Base-by-base conservation (phyloP, 2,329 filamentous ascomycete genomes). In the Exophiala sp. region DNA sequence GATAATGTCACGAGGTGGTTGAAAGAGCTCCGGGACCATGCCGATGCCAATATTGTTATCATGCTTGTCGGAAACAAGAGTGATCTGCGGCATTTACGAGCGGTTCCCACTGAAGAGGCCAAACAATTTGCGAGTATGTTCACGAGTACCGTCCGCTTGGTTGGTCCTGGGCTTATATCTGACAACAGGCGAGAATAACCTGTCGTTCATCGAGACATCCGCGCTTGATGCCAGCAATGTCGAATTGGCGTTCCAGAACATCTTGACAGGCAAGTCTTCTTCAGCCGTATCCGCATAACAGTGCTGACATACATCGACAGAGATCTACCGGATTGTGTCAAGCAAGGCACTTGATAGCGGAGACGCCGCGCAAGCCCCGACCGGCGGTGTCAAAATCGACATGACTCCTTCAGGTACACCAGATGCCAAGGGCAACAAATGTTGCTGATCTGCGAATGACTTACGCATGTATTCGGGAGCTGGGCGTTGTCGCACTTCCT, bases 51-150 rank as follows among this genome's bases (percentile, higher is more conserved):
- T 76, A 96, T 97, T 65, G 90, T 98, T 65, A 98, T 98, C 70
- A 98, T 98, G 93, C 78, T 98, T 65, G 93, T 97, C 49, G 93
- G 93, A 71, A 98, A 98, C 83, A 98, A 98, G 86, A 97, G 90
- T 72, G 93, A 98, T 95, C 86, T 97, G 85, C 87, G 90, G 73
- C 93, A 98, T 74, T 79, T 98, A 66, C 82, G 93, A 69, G 93
- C 93, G 60, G 93, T 98, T 61, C 89, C 93, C 44, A 98, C 93
- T 54, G 93, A 98, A 68, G 91, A 97, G 73, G 93, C 91, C 63
- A 98, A 97, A 75, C 80, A 88, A 58, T 98, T 98, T 81, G 93
- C 93, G 50, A 96, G 91, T 95, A 68, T 63, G 79, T 74, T 3
- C 14, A 23, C 9, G 2, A 19, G 8, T 11, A n/a, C n/a, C 39